Evolutionary conservation across 805 yeast genomes (phyloP), one percentile per base, ranked within the genome.

Genomic region (Starmerella lactis-condensi): DNA sequence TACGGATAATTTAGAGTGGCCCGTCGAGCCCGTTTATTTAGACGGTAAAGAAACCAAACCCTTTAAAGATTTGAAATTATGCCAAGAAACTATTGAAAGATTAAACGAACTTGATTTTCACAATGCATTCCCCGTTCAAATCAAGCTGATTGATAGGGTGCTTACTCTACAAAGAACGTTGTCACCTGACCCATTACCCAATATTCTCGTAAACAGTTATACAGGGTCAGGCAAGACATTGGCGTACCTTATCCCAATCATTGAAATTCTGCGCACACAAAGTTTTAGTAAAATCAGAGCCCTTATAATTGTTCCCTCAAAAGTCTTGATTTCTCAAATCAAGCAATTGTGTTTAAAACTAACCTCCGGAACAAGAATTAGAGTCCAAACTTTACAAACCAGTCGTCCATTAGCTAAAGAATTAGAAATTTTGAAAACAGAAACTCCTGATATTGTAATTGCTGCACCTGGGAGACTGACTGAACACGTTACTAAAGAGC

Each of bases 141-240:
- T 69, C 3, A 64, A 69, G 2, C 77, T 77, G 2, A 58, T 78
- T 33, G 66, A 72, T n/a, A 48, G 62, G 18, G 51, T 72, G 48
- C 51, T 42, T 71, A 63, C 43, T 51, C 62, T 41, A 43, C 55
- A 48, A 22, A 45, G 47, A 16, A 34, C 41, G 4, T 22, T 48
- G 11, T 30, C 48, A 12, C 61, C 60, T 6, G 59, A 57, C 35
- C 45, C 52, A 8, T 38, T 36, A 41, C 51, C 38, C 1, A 93
- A 89, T 53, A 52, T 82, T 13, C 58, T 85, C 27, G 93, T 85
- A 5, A 83, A 85, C 53, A 93, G 98, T 2, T 69, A 91, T 8
- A 85, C 98, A 0, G 98, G 98, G 26, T 76, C 93, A 0, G 98
- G 98, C 46, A 85, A 85, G 50, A 85, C 98, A 0, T 58, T 89